Evolutionary conservation across 345 rosid genomes (phyloP).

Genomic region (Camelina hispida): DNA sequence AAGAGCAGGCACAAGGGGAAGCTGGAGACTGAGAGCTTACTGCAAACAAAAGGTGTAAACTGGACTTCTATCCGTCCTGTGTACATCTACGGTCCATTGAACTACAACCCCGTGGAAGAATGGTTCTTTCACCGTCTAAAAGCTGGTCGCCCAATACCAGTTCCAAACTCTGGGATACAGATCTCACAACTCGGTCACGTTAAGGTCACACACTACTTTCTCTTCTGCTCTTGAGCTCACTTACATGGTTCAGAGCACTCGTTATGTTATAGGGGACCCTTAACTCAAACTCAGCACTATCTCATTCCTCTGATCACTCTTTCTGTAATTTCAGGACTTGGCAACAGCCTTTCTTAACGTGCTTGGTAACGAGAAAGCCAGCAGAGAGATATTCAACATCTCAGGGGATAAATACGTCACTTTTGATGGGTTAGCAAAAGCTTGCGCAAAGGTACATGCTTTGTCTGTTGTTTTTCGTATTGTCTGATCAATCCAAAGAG

Average conservation of each 20-base stretch:
- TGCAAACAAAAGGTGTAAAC: constrained; percentile 73
- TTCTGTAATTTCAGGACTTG: constrained; percentile 64
- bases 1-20: constrained; percentile 99
- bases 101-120: constrained; percentile 98
- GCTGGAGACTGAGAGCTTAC: constrained; percentile 79
- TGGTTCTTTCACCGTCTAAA: constrained; percentile 98
- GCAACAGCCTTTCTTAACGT: constrained; percentile 77
- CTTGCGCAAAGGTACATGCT: constrained; percentile 85
- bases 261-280: neutral
- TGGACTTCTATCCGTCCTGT: constrained; percentile 96
- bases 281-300: neutral
- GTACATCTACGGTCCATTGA: constrained; percentile 94
- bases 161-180: constrained; percentile 85
- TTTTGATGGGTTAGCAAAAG: constrained; percentile 89
- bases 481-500: neutral
- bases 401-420: constrained; percentile 93
- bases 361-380: constrained; percentile 88
- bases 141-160: constrained; percentile 92
- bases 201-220: constrained; percentile 59
- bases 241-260: constrained; percentile 10
- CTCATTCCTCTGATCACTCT: neutral
- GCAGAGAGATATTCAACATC: constrained; percentile 85
- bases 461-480: neutral
- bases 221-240: neutral
- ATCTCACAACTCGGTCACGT: constrained; percentile 94